phyloP scores from a whole-genome alignment of 306 rosid species.

The Casuarina cunninghamiana region DNA sequence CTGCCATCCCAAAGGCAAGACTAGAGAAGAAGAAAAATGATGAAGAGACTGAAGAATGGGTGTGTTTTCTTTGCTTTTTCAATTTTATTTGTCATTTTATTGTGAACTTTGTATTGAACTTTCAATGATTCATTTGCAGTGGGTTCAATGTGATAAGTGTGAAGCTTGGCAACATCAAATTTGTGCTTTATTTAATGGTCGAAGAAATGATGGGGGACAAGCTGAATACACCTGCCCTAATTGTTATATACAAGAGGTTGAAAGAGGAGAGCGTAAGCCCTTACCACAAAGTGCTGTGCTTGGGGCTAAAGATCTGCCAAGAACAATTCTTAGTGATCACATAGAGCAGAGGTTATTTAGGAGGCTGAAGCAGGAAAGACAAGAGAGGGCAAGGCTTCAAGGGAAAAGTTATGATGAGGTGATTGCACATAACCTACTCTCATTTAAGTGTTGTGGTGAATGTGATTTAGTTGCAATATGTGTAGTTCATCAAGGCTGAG shows the following conservation, averaged over 20 bases:
- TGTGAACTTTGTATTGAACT: constrained; percentile 18
- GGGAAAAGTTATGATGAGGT: constrained; percentile 94
- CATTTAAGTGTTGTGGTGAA: neutral
- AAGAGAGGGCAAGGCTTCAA: constrained; percentile 82
- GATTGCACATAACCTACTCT: constrained; percentile 20
- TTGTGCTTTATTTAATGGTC: constrained; percentile 93
- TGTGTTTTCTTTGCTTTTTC: constrained; percentile 26
- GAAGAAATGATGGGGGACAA: constrained; percentile 96
- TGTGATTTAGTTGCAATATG: neutral
- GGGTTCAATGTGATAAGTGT: constrained; percentile 99
- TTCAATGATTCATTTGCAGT: constrained; percentile 48
- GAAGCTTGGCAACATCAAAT: constrained; percentile 99
- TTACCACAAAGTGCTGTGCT: constrained; percentile 97
- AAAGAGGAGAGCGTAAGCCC: constrained; percentile 93
- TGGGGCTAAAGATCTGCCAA: constrained; percentile 96
- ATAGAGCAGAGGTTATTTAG: constrained; percentile 75
- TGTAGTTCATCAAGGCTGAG: neutral
- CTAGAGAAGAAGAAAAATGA: constrained; percentile 95
- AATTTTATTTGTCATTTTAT: constrained; percentile 14
- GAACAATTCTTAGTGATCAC: constrained; percentile 86
- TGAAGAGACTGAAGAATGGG: constrained; percentile 98
- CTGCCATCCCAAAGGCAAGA: constrained; percentile 71
- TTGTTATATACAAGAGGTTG: constrained; percentile 82
- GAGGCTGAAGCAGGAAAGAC: constrained; percentile 70
- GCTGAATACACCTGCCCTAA: constrained; percentile 98